phyloP scores from a whole-genome alignment of 129 eudicot species.

The Centella asiatica region DNA sequence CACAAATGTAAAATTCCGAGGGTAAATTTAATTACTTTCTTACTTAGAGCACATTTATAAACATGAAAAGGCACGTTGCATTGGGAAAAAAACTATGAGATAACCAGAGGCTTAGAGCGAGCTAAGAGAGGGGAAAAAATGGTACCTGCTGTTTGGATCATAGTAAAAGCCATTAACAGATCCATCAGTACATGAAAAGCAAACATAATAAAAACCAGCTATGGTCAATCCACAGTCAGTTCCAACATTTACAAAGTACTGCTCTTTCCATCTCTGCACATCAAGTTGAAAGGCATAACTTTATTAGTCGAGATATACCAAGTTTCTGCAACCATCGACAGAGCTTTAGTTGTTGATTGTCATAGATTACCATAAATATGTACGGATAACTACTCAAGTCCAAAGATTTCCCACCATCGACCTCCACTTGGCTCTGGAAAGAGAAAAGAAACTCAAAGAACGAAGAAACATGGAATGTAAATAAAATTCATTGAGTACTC shows the following conservation, averaged over 20 bases:
- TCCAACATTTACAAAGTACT: slow-evolving; percentile 87
- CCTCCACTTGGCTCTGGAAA: slow-evolving; percentile 79
- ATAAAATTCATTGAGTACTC: too few species aligned
- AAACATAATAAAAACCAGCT: slow-evolving; percentile 98
- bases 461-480: not conserved
- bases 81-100: too few species aligned
- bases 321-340: not conserved
- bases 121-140: not conserved
- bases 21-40: not conserved
- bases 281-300: slow-evolving; percentile 10
- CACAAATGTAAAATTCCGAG: not conserved
- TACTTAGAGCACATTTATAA: not conserved
- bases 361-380: slow-evolving; percentile 72
- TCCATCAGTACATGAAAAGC: slow-evolving; percentile 93
- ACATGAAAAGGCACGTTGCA: not conserved
- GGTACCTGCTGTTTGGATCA: slow-evolving; percentile 99
- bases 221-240: slow-evolving; percentile 94
- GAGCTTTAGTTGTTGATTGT: not conserved
- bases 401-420: slow-evolving; percentile 84
- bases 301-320: not conserved
- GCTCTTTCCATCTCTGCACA: slow-evolving; percentile 98
- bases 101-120: not conserved
- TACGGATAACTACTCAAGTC: slow-evolving; percentile 77
- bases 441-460: slow-evolving; percentile 9
- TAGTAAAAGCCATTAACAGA: slow-evolving; percentile 89